phyloP scores from a whole-genome alignment of 176 grass and related monocot species.

The Hyparrhenia diplandra region DNA sequence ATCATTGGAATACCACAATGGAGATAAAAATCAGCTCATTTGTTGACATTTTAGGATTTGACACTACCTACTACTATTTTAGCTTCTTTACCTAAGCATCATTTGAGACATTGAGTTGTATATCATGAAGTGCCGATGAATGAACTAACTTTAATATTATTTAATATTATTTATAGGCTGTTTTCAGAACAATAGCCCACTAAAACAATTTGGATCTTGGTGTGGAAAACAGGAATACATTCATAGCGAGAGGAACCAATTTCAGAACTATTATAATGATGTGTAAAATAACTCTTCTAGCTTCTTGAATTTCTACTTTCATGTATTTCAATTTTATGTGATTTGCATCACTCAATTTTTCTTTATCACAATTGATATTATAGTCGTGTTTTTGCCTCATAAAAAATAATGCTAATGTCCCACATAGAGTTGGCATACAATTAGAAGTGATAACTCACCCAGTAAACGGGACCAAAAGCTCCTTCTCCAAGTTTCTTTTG shows the following conservation, averaged over 20 bases:
- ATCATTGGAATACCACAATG: background rate
- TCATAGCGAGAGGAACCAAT: background rate
- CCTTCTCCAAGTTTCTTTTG: conserved; percentile 7
- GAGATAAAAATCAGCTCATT: too few relatives aligned
- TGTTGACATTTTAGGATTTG: background rate
- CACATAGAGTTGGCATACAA: background rate
- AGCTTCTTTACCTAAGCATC: too few relatives aligned
- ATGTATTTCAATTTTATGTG: background rate
- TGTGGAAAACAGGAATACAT: background rate
- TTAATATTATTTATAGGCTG: background rate
- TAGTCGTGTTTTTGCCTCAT: background rate
- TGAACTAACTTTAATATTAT: background rate
- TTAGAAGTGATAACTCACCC: background rate
- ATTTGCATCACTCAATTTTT: background rate
- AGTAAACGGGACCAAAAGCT: conserved; percentile 4
- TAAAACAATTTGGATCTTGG: background rate
- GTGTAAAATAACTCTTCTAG: background rate
- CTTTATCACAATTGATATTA: background rate
- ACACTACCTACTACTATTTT: background rate
- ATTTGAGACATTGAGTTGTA: background rate
- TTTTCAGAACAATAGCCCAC: background rate
- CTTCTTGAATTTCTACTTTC: background rate
- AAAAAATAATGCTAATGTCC: background rate
- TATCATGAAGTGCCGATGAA: background rate
- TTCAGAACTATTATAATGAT: background rate